Conservation (phyloP, 768 basidiomycete species). For the Lentinula sp. region DNA sequence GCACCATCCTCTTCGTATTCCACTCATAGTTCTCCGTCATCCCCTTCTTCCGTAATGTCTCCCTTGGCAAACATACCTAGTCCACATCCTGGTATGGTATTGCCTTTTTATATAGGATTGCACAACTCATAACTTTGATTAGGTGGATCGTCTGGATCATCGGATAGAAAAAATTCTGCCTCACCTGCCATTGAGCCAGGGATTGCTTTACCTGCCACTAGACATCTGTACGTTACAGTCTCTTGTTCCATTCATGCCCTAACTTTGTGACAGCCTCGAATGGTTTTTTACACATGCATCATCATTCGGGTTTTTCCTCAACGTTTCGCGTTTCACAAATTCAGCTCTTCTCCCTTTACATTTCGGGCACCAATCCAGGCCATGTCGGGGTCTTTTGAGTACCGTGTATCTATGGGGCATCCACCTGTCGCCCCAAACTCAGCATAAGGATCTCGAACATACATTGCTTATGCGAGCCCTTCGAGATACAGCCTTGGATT, state of each 20-base stretch:
- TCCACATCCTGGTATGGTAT: constrained; percentile 36
- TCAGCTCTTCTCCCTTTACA: constrained; percentile 10
- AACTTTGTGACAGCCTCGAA: constrained; percentile 38
- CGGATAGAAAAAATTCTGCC: constrained; percentile 33
- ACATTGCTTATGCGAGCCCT: constrained; percentile 27
- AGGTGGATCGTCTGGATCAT: constrained; percentile 16
- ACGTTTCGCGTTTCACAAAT: constrained; percentile 32
- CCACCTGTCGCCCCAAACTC: constrained; percentile 17
- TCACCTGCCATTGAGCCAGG: constrained; percentile 21
- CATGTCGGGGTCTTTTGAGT: constrained; percentile 19
- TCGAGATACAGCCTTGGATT: constrained; percentile 34
- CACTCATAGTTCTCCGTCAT: not conserved
- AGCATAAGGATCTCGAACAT: constrained; percentile 13
- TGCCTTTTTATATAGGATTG: not conserved
- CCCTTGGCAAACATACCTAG: constrained; percentile 27
- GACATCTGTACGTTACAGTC: not conserved
- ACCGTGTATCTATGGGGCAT: constrained; percentile 27
- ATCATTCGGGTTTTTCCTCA: constrained; percentile 65
- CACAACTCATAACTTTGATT: constrained; percentile 15
- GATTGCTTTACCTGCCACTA: not conserved
- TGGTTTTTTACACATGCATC: constrained; percentile 51
- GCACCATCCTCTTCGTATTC: not conserved
- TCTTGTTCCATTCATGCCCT: constrained; percentile 6
- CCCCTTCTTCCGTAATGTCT: constrained; percentile 7
- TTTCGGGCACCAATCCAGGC: constrained; percentile 9